Evolutionary conservation across 148 eudicot species (phyloP).

Genomic region (Agrostemma githago): DNA sequence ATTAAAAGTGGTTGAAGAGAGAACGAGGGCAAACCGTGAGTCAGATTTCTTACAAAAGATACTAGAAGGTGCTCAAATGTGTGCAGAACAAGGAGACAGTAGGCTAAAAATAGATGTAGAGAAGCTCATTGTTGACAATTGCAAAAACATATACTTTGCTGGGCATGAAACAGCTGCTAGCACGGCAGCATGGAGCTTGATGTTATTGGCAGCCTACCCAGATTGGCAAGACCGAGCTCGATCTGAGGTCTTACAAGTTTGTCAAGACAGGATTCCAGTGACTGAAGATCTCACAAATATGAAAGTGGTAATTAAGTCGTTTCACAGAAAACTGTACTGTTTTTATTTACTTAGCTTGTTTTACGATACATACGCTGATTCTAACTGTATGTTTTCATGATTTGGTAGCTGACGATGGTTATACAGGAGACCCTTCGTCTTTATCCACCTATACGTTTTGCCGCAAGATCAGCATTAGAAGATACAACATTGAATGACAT

Average conservation of each 20-base stretch:
- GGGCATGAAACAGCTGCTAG: constrained; percentile 60
- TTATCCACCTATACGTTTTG: constrained; percentile 43
- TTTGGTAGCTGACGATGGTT: constrained; percentile 48
- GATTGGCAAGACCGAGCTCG: constrained; percentile 64
- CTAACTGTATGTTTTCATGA: background rate
- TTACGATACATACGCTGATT: too few relatives aligned
- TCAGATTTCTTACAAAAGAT: constrained; percentile 51
- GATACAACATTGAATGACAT: constrained; percentile 35
- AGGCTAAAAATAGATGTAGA: constrained; percentile 19
- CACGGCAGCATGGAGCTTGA: constrained; percentile 51
- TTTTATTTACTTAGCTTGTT: background rate
- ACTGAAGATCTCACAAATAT: constrained; percentile 35
- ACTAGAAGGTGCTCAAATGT: constrained; percentile 44
- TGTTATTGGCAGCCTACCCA: constrained; percentile 46
- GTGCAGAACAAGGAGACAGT: constrained; percentile 14
- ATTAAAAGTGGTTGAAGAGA: constrained; percentile 37
- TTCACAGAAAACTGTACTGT: background rate
- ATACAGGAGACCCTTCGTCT: constrained; percentile 54
- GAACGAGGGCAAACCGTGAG: constrained; percentile 26
- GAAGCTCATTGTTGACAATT: constrained; percentile 56
- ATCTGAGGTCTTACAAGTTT: constrained; percentile 40
- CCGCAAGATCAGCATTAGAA: constrained; percentile 39
- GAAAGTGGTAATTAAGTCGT: constrained; percentile 35
- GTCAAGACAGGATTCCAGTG: constrained; percentile 26
- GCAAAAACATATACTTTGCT: constrained; percentile 63